Evolutionary conservation across 192 early-diverging fungal species (phyloP), one percentile per base, ranked within the genome.

Genomic region (Umbelopsis isabellina): DNA sequence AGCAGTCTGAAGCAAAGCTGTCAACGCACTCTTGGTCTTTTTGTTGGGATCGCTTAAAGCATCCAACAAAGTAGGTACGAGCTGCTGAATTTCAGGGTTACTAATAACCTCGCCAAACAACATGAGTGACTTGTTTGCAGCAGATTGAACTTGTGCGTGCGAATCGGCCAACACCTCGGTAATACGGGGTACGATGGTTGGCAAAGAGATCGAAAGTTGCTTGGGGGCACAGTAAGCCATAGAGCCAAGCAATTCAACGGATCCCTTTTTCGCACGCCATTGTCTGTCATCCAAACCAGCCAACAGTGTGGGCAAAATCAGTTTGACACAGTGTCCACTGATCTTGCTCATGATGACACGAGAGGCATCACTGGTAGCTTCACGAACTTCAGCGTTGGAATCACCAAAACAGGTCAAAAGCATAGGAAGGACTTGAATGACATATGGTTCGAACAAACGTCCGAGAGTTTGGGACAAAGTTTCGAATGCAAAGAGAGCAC

Each of bases 181-280:
- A 64, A 99, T 86, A 69, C 91, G 85, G 21, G 98, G 98, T 69
- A 99, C 89, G 37, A 98, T 92, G 5, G 89, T 90, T 7, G 98
- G 98, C 67, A 99, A 80, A 51, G 91, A 91, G 21, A 93, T 82
- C 0, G 93, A 91, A 23, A 99, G 84, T 78, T 99, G 97, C 74
- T 96, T 95, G 20, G 98, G 97, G 3, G 95, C 97, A 69, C 95
- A 90, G 78, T 88, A 95, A 1, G 98, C 95, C 97, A 98, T 98
- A 7, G 94, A 84, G 44, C 93, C 93, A 53, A 99, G 83, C 18
- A 98, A 87, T 79, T 99, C 97, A 48, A 98, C 93, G 23, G 90
- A 91, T 50, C 94, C 98, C 68, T 93, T 95, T 80, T 99, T 99
- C n/a, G 97, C 94, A 68, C 98, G 88, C 95, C 95, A 99, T 72